Conservation (phyloP, 2,329 filamentous ascomycete genomes). For the Aureobasidium leucospermi region DNA sequence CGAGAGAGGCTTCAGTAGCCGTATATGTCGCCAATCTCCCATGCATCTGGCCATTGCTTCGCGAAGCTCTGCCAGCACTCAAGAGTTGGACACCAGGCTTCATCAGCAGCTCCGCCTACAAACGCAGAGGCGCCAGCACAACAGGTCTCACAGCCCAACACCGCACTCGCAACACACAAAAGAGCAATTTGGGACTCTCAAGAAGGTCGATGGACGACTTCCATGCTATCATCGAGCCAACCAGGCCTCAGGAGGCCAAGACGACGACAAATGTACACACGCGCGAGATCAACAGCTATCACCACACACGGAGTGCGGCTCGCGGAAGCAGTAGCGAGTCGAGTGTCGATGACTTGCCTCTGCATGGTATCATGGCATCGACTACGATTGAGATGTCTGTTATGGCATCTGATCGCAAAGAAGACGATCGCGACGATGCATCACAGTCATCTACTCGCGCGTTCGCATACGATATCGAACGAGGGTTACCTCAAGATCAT, state of each 20-base stretch:
- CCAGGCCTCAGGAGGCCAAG: background rate
- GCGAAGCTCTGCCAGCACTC: slow-evolving; percentile 24
- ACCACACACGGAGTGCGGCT: background rate
- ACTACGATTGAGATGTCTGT: slow-evolving; percentile 17
- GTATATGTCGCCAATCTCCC: slow-evolving; percentile 49
- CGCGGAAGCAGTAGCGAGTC: background rate
- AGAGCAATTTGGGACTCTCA: slow-evolving; percentile 1
- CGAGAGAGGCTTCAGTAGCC: slow-evolving; percentile 44
- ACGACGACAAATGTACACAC: background rate
- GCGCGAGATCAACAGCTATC: background rate
- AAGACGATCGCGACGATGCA: slow-evolving; percentile 1
- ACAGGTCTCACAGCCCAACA: background rate
- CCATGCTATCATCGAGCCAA: background rate
- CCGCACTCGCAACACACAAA: slow-evolving; percentile 3
- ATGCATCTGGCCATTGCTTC: slow-evolving; percentile 46
- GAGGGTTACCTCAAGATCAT: background rate
- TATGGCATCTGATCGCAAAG: background rate
- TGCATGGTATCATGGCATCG: slow-evolving; percentile 12
- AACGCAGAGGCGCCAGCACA: background rate
- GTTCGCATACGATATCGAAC: slow-evolving; percentile 1
- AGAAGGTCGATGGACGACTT: slow-evolving; percentile 8
- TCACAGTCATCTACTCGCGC: slow-evolving; percentile 1
- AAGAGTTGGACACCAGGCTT: slow-evolving; percentile 13
- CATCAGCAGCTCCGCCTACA: slow-evolving; percentile 5
- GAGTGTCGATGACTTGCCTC: slow-evolving; percentile 11